These are phyloP conservation scores for Puccinia novopanici DNA, from an alignment of 1,284 basidiomycete genomes.

Conservation along the genomic window DNA sequence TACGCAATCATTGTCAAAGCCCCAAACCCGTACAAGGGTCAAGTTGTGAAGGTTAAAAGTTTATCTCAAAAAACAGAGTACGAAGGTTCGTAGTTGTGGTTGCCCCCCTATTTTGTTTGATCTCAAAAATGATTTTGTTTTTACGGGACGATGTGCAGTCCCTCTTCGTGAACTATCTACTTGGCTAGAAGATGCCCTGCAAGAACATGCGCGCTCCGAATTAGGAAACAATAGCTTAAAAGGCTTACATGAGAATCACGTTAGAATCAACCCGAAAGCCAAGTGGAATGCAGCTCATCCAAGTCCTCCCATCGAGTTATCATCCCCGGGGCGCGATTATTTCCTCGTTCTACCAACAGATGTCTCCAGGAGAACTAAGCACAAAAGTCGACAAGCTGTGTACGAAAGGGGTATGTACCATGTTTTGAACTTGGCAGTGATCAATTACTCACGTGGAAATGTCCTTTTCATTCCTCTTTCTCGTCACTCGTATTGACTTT, in stretches of 20 bases:
- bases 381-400: conserved; percentile 44
- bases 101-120: background rate
- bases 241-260: conserved; percentile 14
- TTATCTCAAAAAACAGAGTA: conserved; percentile 39
- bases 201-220: conserved; percentile 38
- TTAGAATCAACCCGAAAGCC: conserved; percentile 20
- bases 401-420: conserved; percentile 30
- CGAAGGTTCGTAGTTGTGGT: conserved; percentile 27
- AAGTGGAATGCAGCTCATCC: conserved; percentile 13
- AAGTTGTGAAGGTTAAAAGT: conserved; percentile 41
- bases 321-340: conserved; percentile 40
- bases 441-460: background rate
- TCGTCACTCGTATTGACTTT: background rate
- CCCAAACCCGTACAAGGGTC: conserved; percentile 46
- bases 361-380: conserved; percentile 33
- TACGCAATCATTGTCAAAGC: conserved; percentile 49
- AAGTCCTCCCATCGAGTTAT: conserved; percentile 22
- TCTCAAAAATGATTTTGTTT: background rate
- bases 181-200: conserved; percentile 44
- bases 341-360: conserved; percentile 29
- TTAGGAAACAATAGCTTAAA: conserved; percentile 19
- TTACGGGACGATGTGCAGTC: conserved; percentile 18
- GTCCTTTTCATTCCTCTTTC: background rate
- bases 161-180: conserved; percentile 32
- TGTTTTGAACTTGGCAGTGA: background rate